phyloP scores from a whole-genome alignment of 139 green algal genomes.

The Micractinium conductrix region DNA sequence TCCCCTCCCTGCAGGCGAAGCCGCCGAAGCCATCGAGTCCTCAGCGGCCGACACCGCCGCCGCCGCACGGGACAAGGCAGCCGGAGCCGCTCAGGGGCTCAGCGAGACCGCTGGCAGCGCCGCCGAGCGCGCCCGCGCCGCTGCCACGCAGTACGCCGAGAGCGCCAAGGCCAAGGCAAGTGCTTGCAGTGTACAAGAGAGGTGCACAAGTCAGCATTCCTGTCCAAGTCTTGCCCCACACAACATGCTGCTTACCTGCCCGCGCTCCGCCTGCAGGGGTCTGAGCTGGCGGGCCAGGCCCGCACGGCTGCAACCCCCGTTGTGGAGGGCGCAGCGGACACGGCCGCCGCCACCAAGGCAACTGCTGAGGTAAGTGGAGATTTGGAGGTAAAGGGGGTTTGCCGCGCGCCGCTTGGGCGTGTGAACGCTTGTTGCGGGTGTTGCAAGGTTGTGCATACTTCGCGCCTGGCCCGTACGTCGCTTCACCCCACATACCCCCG shows the following conservation, averaged over 20 bases:
- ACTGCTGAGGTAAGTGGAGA: no score
- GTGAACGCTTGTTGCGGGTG: no score
- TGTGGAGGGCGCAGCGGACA: background rate
- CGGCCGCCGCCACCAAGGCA: background rate
- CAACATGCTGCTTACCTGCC: no score
- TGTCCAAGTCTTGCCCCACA: no score
- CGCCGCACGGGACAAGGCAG: slow-evolving; percentile 6
- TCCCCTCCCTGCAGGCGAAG: slow-evolving; percentile 1
- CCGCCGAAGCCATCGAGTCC: background rate
- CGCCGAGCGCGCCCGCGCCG: background rate
- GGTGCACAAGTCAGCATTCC: no score
- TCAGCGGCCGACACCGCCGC: slow-evolving; percentile 4
- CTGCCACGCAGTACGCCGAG: no score
- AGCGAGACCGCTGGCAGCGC: background rate
- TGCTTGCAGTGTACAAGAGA: no score
- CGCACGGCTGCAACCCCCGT: background rate
- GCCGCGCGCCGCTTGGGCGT: no score
- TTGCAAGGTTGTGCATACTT: no score
- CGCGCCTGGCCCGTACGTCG: no score
- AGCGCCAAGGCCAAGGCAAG: no score
- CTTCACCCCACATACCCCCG: background rate
- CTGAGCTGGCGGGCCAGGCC: background rate
- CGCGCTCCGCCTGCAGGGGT: background rate
- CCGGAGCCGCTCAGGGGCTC: background rate
- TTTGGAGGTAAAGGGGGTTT: no score